Conservation (phyloP, 805 yeast species). For the Candida qinlingensis region DNA sequence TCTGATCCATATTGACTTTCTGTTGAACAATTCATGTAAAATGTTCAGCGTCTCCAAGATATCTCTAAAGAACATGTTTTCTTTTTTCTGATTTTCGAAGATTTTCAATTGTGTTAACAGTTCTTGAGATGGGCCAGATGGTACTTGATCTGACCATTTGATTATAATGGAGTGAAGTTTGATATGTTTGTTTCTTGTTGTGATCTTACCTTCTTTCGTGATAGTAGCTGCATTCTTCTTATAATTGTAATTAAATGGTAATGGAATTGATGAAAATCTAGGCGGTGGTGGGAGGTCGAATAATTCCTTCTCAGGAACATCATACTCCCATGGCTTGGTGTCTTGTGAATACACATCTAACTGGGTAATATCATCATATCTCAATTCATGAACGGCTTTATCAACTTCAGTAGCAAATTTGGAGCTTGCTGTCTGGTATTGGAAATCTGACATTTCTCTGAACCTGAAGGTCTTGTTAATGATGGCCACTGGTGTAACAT, state of each 20-base stretch:
- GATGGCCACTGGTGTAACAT: slow-evolving; percentile 58
- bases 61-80: slow-evolving; percentile 24
- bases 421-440: slow-evolving; percentile 57
- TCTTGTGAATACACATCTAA: slow-evolving; percentile 32
- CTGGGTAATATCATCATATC: slow-evolving; percentile 35
- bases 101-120: slow-evolving; percentile 41
- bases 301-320: slow-evolving; percentile 11
- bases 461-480: slow-evolving; percentile 68
- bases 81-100: slow-evolving; percentile 26
- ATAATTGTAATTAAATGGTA: slow-evolving; percentile 76
- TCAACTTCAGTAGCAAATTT: slow-evolving; percentile 38
- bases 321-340: slow-evolving; percentile 29
- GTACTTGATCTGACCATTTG: slow-evolving; percentile 44
- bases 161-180: slow-evolving; percentile 52
- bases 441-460: slow-evolving; percentile 86
- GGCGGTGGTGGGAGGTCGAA: slow-evolving; percentile 84
- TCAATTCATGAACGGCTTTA: slow-evolving; percentile 36
- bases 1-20: slow-evolving; percentile 83
- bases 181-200: slow-evolving; percentile 37
- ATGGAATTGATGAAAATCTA: slow-evolving; percentile 64
- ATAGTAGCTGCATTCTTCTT: slow-evolving; percentile 61
- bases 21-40: slow-evolving; percentile 44
- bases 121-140: slow-evolving; percentile 44
- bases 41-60: slow-evolving; percentile 26
- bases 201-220: slow-evolving; percentile 42